Percentiles rank a stretch among this genome's conserved stretches.
phyloP scores from a whole-genome alignment of 495 filamentous ascomycete genomes.

The Bacidia rubella region DNA sequence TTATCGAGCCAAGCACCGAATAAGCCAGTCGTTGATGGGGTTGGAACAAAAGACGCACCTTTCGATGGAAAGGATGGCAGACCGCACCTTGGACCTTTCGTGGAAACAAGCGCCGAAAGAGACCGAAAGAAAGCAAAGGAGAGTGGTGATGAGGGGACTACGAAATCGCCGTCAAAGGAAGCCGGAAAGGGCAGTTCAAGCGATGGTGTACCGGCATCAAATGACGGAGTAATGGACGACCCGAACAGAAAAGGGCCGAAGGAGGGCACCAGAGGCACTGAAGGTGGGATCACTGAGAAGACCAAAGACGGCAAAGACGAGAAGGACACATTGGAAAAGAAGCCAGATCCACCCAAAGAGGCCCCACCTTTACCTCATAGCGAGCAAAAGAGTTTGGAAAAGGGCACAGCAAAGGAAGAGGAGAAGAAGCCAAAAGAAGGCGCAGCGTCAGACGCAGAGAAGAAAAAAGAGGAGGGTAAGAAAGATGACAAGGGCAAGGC shows the following conservation, averaged over 20 bases:
- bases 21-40: constrained; percentile 27
- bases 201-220: constrained; percentile 57
- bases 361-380: constrained; percentile 67
- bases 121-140: constrained; percentile 40
- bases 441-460: constrained; percentile 11
- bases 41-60: constrained; percentile 75
- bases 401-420: constrained; percentile 27
- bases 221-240: constrained; percentile 89
- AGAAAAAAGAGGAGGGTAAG: constrained; percentile 22
- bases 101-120: constrained; percentile 51
- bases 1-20: constrained; percentile 6
- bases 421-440: constrained; percentile 24
- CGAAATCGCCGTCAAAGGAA: constrained; percentile 25
- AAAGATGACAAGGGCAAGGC: constrained; percentile 28
- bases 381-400: constrained; percentile 46
- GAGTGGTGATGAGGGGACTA: constrained; percentile 19
- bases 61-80: constrained; percentile 93
- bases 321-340: constrained; percentile 50
- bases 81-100: constrained; percentile 82
- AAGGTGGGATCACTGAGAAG: constrained; percentile 77
- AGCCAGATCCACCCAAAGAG: constrained; percentile 71
- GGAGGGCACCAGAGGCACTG: constrained; percentile 73
- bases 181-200: constrained; percentile 19
- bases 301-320: constrained; percentile 51
- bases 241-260: constrained; percentile 57